Evolutionary conservation across 2,329 filamentous ascomycete species (phyloP), one percentile per base, ranked within the genome.

Genomic region (Fusarium praegraminearum): DNA sequence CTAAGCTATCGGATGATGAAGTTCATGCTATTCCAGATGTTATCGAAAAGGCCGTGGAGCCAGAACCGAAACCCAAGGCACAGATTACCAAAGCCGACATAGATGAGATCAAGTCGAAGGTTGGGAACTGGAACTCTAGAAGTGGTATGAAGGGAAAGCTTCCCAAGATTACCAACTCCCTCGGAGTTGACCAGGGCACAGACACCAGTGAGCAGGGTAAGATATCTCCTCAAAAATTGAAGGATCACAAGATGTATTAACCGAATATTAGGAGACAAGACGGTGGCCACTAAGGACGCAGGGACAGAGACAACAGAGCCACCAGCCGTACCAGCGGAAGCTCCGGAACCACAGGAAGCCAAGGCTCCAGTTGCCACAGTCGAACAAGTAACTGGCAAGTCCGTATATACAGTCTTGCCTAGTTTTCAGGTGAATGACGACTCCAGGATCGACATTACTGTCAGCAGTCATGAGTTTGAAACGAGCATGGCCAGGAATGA

Each of bases 401-500:
- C 20, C 5, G 20, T 41, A 15, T 41, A 41, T 24, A 54, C n/a
- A 9, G 30, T 45, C 0, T 28, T 54, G 1, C 52, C 52, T 2
- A 28, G 32, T 18, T 55, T 55, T 1, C 22, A 20, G 1, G 16
- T 55, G 5, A 55, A 55, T 2, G 52, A 55, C 16, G 32, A 55
- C 22, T 55, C 52, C 9, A 40, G 52, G 3, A 46, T 55, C 4
- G 52, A 55, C 8, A 22, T 55, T 7, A 20, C 24, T 8, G 18
- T 46, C 52, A 45, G 41, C 41, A 33, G 26, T 1, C 41, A 55
- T 18, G 52, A 55, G 41, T 46, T 55, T 12, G 26, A 45, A 24
- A 46, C 41, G 1, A 46, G 41, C 9, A 55, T 55, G 52, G 52
- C 52, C 9, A 55, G n/a, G 5, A 55, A 46, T 30, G 32, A 55